These are phyloP conservation scores for Ploettnerulaceae sp. DNA, from an alignment of 2,329 filamentous ascomycete species.

Conservation along the genomic window DNA sequence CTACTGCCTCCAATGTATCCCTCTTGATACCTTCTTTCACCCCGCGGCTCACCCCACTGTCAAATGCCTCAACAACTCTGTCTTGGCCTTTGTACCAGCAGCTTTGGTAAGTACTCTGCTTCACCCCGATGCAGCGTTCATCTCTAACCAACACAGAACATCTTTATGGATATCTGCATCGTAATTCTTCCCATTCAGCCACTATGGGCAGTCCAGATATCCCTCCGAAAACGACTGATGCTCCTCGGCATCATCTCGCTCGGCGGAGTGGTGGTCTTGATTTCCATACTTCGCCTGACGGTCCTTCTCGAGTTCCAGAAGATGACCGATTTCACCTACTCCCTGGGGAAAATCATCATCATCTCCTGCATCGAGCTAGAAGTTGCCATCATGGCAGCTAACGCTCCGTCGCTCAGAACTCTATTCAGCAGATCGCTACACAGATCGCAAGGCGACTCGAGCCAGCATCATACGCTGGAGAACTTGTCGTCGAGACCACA, in stretches of 20 bases:
- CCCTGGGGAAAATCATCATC: constrained; percentile 34
- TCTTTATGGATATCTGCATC: constrained; percentile 25
- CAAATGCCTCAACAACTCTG: constrained; percentile 23
- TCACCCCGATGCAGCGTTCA: background rate
- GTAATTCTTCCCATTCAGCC: constrained; percentile 37
- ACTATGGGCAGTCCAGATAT: constrained; percentile 42
- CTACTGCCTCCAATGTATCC: constrained; percentile 33
- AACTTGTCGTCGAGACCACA: constrained; percentile 2
- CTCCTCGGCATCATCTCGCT: constrained; percentile 29
- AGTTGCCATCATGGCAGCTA: constrained; percentile 34
- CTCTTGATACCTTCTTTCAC: constrained; percentile 31
- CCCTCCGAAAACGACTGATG: constrained; percentile 24
- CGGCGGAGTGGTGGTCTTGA: constrained; percentile 30
- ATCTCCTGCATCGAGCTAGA: constrained; percentile 33
- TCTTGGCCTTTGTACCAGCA: constrained; percentile 14
- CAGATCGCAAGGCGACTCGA: background rate
- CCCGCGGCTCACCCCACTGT: constrained; percentile 27
- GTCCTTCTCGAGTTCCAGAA: constrained; percentile 22
- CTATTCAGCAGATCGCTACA: background rate
- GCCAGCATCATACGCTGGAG: background rate
- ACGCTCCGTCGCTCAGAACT: constrained; percentile 31
- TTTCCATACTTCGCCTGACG: constrained; percentile 15
- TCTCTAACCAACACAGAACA: background rate
- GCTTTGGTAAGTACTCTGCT: constrained; percentile 3
- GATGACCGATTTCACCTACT: constrained; percentile 29